Conservation (phyloP, 441 rosid genomes). For the Oxalis stricta region DNA sequence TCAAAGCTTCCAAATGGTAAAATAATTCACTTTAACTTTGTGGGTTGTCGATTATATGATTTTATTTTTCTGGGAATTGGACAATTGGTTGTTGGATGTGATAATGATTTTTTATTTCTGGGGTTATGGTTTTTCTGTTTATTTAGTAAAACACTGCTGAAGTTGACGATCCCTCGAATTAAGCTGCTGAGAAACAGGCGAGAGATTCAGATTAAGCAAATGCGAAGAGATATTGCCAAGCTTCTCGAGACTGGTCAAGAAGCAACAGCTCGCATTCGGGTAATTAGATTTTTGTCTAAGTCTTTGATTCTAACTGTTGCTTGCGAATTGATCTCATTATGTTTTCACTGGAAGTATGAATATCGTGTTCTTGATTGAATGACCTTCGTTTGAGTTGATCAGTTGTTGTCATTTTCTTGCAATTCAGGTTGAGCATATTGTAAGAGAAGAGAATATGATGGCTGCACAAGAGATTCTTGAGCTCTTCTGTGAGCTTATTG, state of each 20-base stretch:
- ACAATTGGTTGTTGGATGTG: not conserved
- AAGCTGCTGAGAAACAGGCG: conserved; percentile 84
- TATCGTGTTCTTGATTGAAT: not conserved
- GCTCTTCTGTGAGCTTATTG: conserved; percentile 71
- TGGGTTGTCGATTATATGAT: not conserved
- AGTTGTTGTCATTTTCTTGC: not conserved
- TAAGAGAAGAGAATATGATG: conserved; percentile 96
- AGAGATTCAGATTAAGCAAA: conserved; percentile 77
- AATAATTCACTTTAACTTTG: not conserved
- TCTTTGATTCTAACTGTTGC: too few species aligned
- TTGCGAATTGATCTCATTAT: too few species aligned
- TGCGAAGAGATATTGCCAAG: conserved; percentile 88
- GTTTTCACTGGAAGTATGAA: not conserved
- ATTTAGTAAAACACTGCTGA: conserved; percentile 79
- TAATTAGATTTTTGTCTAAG: conserved; percentile 5
- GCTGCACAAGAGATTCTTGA: conserved; percentile 94
- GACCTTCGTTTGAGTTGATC: too few species aligned
- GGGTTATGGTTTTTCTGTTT: not conserved
- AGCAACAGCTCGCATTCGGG: conserved; percentile 97
- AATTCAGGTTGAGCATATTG: conserved; percentile 80
- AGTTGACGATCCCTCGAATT: conserved; percentile 78
- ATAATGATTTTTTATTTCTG: not conserved
- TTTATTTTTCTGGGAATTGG: not conserved
- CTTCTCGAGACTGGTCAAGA: conserved; percentile 97
- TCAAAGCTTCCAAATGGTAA: conserved; percentile 88